These are phyloP conservation scores for Pseudomassariella vexata DNA, from an alignment of 2,329 filamentous ascomycete genomes.

Conservation along the genomic window DNA sequence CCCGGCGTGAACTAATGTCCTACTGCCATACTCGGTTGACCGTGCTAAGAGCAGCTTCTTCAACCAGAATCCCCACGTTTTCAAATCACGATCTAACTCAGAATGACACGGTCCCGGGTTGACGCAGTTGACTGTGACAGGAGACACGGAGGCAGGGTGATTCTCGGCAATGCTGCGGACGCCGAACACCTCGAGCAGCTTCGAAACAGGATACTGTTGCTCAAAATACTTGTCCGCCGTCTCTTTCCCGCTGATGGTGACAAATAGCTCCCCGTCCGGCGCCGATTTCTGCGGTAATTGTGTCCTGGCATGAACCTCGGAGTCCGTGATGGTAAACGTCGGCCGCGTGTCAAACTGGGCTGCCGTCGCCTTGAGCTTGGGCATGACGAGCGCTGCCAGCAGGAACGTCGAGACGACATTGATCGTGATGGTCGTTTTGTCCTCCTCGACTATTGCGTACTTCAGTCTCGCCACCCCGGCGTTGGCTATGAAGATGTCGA, in stretches of 20 bases:
- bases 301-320: constrained; percentile 19
- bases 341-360: constrained; percentile 13
- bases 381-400: constrained; percentile 41
- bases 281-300: constrained; percentile 20
- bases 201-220: constrained; percentile 21
- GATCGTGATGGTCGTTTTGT: constrained; percentile 43
- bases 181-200: constrained; percentile 23
- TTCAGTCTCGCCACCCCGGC: constrained; percentile 30
- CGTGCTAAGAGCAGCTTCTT: constrained; percentile 31
- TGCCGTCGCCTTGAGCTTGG: constrained; percentile 39
- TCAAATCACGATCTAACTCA: constrained; percentile 32
- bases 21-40: constrained; percentile 39
- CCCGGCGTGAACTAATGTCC: constrained; percentile 34
- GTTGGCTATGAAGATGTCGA: constrained; percentile 39
- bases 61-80: constrained; percentile 10
- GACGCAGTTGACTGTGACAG: constrained; percentile 42
- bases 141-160: constrained; percentile 8
- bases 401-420: constrained; percentile 50
- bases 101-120: constrained; percentile 50
- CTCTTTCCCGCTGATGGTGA: constrained; percentile 13
- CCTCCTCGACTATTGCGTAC: constrained; percentile 31
- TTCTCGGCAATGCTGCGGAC: constrained; percentile 16
- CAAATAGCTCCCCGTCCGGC: constrained; percentile 21
- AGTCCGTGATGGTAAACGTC: constrained; percentile 20
- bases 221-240: constrained; percentile 1